Base-by-base conservation (phyloP, 2,329 filamentous ascomycete species). In the Curvularia hawaiiensis region DNA sequence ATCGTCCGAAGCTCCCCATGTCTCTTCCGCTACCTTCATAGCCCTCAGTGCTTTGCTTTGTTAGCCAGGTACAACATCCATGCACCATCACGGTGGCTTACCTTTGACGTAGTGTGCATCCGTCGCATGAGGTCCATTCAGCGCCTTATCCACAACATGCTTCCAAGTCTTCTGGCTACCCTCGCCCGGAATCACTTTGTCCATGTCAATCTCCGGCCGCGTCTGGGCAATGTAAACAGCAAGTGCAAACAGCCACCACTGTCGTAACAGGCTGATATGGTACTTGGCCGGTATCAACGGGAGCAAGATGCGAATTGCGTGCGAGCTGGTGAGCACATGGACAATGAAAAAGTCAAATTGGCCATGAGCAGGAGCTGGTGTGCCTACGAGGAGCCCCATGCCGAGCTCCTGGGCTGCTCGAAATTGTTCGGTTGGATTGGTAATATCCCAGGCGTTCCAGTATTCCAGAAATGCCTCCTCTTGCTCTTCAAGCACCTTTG, bases 41-140 rank as follows among this genome's bases (percentile, higher is more conserved):
- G 90, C 86, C 43, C 91, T 85, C 51, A 93, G 79, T 16, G 84
- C 90, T 88, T 50, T 50, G 41, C 8, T 41, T 18, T n/a, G 41
- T 69, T 50, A 70, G 62, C 50, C 52, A 28, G 18, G 11, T 14
- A 14, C 20, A 14, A 7, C 2, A 6, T n/a, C n/a, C 10, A 28
- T 22, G 12, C 11, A 55, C 20, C 3, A 26, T 18, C 5, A 26
- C 40, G 14, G n/a, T 20, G 24, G 46, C 60, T 40, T 77, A 87
- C 90, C 87, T 79, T 97, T 96, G 31, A 98, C 88, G 71, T 88
- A 97, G 77, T 96, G 90, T 18, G 90, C 84, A 77, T 98, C 92
- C 1, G 84, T 86, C 10, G 85, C 81, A 78, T 87, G 87, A 50
- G 84, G 75, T 10, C 89, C 88, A 52, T 85, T 86, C 18, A 97